Base-by-base conservation (phyloP, 805 yeast genomes). In the Yamadazyma phyllophila region DNA sequence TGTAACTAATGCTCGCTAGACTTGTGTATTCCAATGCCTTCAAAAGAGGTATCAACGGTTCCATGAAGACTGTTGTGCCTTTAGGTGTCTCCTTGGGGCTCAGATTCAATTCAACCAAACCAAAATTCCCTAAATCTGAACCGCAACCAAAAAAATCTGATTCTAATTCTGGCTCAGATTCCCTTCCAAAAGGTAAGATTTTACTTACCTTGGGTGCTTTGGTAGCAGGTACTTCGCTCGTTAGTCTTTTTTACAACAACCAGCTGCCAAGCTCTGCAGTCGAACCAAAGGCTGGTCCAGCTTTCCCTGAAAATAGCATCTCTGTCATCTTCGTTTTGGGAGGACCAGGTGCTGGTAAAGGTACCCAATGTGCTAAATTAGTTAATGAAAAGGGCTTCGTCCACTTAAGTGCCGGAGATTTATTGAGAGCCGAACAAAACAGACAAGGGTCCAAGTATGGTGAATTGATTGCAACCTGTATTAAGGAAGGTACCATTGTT, bases 301-400 rank as follows among this genome's bases (percentile, higher is more conserved):
- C 85, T 0, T 87, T 87, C 61, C 67, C 77, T 8, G 75, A 77
- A 2, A 80, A 81, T 33, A 83, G 88, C 45, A 82, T 87, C 26
- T 81, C 87, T 24, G 96, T 92, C 4, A 76, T 91, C 24, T 92
- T 88, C 64, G 97, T 92, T 14, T 78, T 92, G 27, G 99, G 99
- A 36, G 98, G 98, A 3, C 98, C 98, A 4, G 98, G 98, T 15
- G 88, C 96, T 26, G 98, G 99, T 36, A 94, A 94, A 63, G 98
- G 99, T 46, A 92, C 99, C 1, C 99, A 92, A 67, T 88, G 97
- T 72, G 85, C 83, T 27, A 87, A 81, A 60, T 75, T 92, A 46
- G 97, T 92, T 36, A 67, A 77, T 15, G 88, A 90, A 56, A 85
- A 80, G 62, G 82, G 83, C 13, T 94, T 91, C 65, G 83, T 85